Base-by-base conservation (phyloP, 352 stramenopile genomes). In the Globisporangium nunn region DNA sequence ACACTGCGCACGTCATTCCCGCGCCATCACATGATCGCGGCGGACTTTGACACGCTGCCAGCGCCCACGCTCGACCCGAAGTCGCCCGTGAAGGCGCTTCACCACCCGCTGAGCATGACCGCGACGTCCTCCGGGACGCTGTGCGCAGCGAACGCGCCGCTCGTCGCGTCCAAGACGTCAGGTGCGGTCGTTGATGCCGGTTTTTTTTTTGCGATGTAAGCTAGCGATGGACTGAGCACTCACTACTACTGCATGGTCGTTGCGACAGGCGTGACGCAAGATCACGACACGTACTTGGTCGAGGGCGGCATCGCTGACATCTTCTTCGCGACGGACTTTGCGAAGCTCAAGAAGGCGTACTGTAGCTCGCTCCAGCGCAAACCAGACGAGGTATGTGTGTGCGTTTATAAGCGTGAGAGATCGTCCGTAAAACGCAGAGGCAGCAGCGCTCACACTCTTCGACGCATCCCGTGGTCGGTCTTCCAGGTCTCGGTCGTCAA, bases 321-420 rank as follows among this genome's bases (percentile, higher is more conserved):
- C 33, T 97, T 96, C 68, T 97, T 97, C 47, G 74, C 88, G 7
- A 96, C 87, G 4, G 86, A 96, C 59, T 97, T 97, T 66, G 61
- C 74, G 1, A 71, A 73, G 35, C 68, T 97, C 18, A 88, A 89
- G 57, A 81, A 80, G 41, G 81, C 88, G 17, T 96, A 97, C 67
- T 88, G 80, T 62, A 77, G 61, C 15, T 69, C 81, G 40, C 68
- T 88, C 12, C 62, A 76, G 5, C 74, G 79, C 18, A 66, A 78
- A 35, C 55, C 69, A 4, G 74, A 85, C 37, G 73, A 87, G 5
- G 39, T 47, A 17, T 8, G 48, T 47, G 30, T 8, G 23, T 45
- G 40, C 1, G 40, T 17, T 45, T 17, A 18, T 15, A 17, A 17
- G 40, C 35, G 35, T 11, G 35, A 40, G 35, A 40, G 35, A 6